These are phyloP conservation scores for Pisolithus microcarpus DNA, from an alignment of 768 basidiomycete genomes.

Conservation along the genomic window DNA sequence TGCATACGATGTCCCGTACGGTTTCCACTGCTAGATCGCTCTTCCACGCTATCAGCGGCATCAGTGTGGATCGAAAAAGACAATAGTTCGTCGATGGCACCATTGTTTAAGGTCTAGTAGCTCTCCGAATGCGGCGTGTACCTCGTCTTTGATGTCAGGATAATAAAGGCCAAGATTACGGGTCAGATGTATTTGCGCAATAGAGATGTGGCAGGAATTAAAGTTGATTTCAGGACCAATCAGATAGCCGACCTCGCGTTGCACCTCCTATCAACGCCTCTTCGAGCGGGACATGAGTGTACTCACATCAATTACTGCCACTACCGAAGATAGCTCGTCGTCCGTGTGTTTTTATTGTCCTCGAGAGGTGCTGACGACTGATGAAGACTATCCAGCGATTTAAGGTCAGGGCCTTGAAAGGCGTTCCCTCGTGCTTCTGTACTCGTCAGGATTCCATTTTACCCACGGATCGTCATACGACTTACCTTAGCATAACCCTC, in stretches of 20 bases:
- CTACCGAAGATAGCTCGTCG: slow-evolving; percentile 29
- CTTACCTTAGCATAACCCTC: slow-evolving; percentile 13
- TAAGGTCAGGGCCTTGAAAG: slow-evolving; percentile 27
- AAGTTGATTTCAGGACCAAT: background rate
- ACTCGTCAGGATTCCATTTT: background rate
- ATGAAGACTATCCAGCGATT: slow-evolving; percentile 36
- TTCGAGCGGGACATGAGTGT: background rate
- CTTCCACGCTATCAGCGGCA: slow-evolving; percentile 31
- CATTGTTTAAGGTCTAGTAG: slow-evolving; percentile 23
- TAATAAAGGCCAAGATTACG: slow-evolving; percentile 34
- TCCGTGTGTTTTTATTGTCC: slow-evolving; percentile 36
- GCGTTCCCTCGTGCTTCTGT: slow-evolving; percentile 18
- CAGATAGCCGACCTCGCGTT: background rate
- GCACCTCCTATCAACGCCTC: background rate
- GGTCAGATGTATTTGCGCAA: slow-evolving; percentile 25
- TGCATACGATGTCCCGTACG: slow-evolving; percentile 31
- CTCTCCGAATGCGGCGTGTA: slow-evolving; percentile 34
- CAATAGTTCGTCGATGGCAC: slow-evolving; percentile 3
- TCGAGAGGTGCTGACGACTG: slow-evolving; percentile 24
- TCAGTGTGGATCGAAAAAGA: background rate
- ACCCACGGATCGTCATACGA: background rate
- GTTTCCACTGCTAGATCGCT: slow-evolving; percentile 19
- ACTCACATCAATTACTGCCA: slow-evolving; percentile 28
- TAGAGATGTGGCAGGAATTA: slow-evolving; percentile 25
- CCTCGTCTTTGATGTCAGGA: slow-evolving; percentile 39